A percentile compares a stretch with the other conserved stretches of the same genome.
Conservation (phyloP, 768 basidiomycete species). For the Lactarius deliciosus region DNA sequence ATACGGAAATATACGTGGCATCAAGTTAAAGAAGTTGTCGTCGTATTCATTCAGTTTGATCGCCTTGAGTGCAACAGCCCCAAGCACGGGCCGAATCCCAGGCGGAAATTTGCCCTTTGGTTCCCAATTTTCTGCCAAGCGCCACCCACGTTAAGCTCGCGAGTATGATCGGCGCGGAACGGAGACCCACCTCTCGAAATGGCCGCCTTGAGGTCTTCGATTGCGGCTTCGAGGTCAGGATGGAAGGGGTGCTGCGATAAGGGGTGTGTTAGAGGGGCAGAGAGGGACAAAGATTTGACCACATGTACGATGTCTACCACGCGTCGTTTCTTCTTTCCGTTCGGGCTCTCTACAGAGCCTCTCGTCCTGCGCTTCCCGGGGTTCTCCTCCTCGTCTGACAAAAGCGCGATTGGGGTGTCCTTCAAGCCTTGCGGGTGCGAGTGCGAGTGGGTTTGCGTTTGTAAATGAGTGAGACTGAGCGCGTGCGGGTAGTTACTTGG, state of each 20-base stretch:
- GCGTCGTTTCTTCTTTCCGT: conserved; percentile 67
- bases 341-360: conserved; percentile 18
- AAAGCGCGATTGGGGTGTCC: conserved; percentile 51
- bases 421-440: conserved; percentile 41
- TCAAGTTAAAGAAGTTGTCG: conserved; percentile 86
- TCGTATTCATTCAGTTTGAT: conserved; percentile 86
- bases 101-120: conserved; percentile 90
- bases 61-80: conserved; percentile 71
- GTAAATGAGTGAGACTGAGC: conserved; percentile 16
- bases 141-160: background rate
- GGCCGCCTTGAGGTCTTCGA: conserved; percentile 60
- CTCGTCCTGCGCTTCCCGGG: conserved; percentile 21
- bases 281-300: background rate
- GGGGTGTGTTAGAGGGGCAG: background rate
- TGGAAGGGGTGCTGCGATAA: conserved; percentile 61
- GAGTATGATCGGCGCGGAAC: background rate
- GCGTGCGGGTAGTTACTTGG: conserved; percentile 26
- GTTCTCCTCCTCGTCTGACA: conserved; percentile 42
- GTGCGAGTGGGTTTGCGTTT: background rate
- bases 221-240: conserved; percentile 58
- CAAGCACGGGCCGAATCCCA: conserved; percentile 66
- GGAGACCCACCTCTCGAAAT: conserved; percentile 54
- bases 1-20: conserved; percentile 88
- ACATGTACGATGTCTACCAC: conserved; percentile 60
- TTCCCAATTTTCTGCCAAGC: conserved; percentile 63